These are phyloP conservation scores for Trametes cubensis DNA, from an alignment of 768 basidiomycete genomes.

Conservation along the genomic window DNA sequence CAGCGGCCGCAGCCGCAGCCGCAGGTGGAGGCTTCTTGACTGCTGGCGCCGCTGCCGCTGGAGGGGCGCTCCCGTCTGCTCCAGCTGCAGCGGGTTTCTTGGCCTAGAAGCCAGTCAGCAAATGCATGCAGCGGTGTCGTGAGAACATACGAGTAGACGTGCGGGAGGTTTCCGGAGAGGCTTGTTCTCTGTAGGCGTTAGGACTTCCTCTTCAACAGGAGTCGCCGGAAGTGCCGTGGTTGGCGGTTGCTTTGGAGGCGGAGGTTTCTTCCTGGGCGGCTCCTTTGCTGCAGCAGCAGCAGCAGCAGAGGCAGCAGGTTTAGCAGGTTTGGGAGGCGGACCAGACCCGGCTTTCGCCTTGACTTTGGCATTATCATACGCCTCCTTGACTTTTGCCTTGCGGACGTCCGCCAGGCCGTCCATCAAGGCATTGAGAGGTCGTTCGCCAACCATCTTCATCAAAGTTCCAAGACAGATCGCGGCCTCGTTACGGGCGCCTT, in stretches of 20 bases:
- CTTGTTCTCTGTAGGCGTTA: slow-evolving; percentile 42
- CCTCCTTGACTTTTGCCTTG: slow-evolving; percentile 92
- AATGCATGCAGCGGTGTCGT: neutral
- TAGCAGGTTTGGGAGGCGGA: slow-evolving; percentile 47
- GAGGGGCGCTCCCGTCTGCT: slow-evolving; percentile 28
- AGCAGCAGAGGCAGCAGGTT: slow-evolving; percentile 27
- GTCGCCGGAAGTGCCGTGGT: slow-evolving; percentile 33
- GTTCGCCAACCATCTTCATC: slow-evolving; percentile 97
- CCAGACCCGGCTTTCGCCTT: slow-evolving; percentile 75
- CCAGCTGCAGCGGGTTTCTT: slow-evolving; percentile 56
- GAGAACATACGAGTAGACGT: slow-evolving; percentile 43
- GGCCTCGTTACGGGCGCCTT: slow-evolving; percentile 89
- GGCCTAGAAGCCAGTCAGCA: slow-evolving; percentile 27
- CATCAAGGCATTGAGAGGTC: slow-evolving; percentile 84
- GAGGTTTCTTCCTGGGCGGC: slow-evolving; percentile 41
- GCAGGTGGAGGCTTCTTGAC: slow-evolving; percentile 50
- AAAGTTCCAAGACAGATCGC: slow-evolving; percentile 84
- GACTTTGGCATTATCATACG: slow-evolving; percentile 88
- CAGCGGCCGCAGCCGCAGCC: slow-evolving; percentile 35
- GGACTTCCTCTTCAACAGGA: slow-evolving; percentile 39
- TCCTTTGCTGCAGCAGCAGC: slow-evolving; percentile 35
- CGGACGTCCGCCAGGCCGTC: slow-evolving; percentile 85
- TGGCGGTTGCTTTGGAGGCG: slow-evolving; percentile 37
- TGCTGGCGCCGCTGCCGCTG: slow-evolving; percentile 30
- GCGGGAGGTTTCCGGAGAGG: slow-evolving; percentile 54